Evolutionary conservation across 2,329 filamentous ascomycete genomes (phyloP).

Genomic region (Cadophora malorum): DNA sequence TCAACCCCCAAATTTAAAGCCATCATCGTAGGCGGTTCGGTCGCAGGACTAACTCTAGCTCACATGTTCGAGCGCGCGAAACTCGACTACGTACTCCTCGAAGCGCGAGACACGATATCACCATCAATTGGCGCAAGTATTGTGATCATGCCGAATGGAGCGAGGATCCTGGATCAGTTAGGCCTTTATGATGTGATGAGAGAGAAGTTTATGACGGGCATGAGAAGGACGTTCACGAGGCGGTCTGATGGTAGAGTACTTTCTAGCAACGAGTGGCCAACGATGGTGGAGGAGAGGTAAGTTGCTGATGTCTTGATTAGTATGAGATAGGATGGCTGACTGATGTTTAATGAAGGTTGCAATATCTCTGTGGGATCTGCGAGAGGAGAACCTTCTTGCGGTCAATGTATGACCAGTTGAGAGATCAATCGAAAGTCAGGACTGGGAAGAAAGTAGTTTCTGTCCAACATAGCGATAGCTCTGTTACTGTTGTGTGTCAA

Average conservation of each 20-base stretch:
- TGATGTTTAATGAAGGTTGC: slow-evolving; percentile 29
- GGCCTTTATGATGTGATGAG: slow-evolving; percentile 45
- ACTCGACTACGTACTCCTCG: slow-evolving; percentile 40
- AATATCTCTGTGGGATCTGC: slow-evolving; percentile 32
- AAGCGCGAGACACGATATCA: slow-evolving; percentile 32
- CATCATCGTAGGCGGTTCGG: slow-evolving; percentile 37
- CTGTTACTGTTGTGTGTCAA: slow-evolving; percentile 32
- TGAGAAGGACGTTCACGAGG: slow-evolving; percentile 22
- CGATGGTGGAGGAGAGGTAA: slow-evolving; percentile 30
- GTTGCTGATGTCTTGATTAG: background rate
- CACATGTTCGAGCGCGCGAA: slow-evolving; percentile 33
- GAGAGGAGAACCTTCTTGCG: slow-evolving; percentile 32
- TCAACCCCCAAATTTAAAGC: slow-evolving; percentile 30
- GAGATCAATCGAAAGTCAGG: slow-evolving; percentile 33
- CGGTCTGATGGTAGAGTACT: slow-evolving; percentile 24
- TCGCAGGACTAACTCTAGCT: slow-evolving; percentile 38
- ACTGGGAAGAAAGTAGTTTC: slow-evolving; percentile 33
- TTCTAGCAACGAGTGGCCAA: too few species aligned
- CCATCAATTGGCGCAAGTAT: slow-evolving; percentile 38
- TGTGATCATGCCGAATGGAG: slow-evolving; percentile 48
- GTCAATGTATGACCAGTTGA: slow-evolving; percentile 36
- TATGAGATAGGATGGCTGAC: background rate
- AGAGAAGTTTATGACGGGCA: slow-evolving; percentile 25
- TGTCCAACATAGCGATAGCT: slow-evolving; percentile 26
- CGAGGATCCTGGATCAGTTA: slow-evolving; percentile 58